Conservation (phyloP, 140 eudicot genomes). For the Stevia rebaudiana region DNA sequence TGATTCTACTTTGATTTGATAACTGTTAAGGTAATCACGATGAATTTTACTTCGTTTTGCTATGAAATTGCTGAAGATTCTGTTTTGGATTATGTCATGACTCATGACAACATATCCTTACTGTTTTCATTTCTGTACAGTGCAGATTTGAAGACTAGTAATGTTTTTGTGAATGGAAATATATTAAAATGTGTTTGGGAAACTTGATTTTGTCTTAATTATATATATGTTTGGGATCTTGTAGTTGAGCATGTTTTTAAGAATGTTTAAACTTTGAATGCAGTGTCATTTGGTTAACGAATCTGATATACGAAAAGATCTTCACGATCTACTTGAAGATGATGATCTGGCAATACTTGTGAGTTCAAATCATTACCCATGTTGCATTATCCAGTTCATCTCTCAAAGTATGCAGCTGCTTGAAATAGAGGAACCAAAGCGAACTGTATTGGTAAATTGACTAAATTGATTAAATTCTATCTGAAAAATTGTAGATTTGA, state of each 20-base stretch:
- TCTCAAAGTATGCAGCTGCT: slow-evolving; percentile 70
- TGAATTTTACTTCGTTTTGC: background rate
- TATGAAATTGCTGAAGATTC: background rate
- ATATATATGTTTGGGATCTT: background rate
- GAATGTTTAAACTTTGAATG: slow-evolving; percentile 29
- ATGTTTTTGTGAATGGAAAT: slow-evolving; percentile 2
- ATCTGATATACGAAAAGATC: slow-evolving; percentile 66
- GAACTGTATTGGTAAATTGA: slow-evolving; percentile 48
- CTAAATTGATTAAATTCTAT: background rate
- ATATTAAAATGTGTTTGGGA: background rate
- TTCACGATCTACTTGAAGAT: slow-evolving; percentile 57
- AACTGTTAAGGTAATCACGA: background rate
- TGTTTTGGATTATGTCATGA: background rate
- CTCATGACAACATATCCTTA: background rate
- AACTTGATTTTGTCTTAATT: background rate
- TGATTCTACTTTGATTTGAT: background rate
- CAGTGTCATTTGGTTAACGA: slow-evolving; percentile 88
- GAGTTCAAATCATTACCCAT: slow-evolving; percentile 75
- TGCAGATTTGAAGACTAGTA: background rate
- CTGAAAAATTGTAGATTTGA: slow-evolving; percentile 1
- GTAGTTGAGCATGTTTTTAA: background rate
- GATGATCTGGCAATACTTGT: slow-evolving; percentile 74
- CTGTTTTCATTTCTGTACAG: background rate
- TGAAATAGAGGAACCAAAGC: slow-evolving; percentile 63
- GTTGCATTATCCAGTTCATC: slow-evolving; percentile 86